Conservation (phyloP, 768 basidiomycete genomes). For the Russula abietina region DNA sequence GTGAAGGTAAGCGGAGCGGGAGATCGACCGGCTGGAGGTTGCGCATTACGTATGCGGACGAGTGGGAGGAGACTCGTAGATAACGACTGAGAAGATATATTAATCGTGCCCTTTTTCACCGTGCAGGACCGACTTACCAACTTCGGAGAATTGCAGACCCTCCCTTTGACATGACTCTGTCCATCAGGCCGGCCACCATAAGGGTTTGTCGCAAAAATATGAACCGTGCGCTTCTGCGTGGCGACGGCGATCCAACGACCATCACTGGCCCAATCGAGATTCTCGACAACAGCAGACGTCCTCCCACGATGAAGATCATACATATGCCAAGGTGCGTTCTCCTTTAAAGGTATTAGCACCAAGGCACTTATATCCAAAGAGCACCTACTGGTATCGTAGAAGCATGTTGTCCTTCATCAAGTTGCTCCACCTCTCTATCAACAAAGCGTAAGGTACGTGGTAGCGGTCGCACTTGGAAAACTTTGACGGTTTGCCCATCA, state of each 20-base stretch:
- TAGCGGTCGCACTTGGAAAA: slow-evolving; percentile 41
- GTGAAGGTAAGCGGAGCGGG: too few species aligned
- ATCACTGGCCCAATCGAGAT: slow-evolving; percentile 47
- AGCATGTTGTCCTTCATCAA: neutral
- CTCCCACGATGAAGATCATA: slow-evolving; percentile 69
- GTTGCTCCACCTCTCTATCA: neutral
- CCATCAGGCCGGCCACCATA: slow-evolving; percentile 65
- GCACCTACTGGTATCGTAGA: neutral
- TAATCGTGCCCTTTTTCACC: neutral
- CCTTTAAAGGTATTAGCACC: slow-evolving; percentile 1
- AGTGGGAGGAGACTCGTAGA: slow-evolving; percentile 52
- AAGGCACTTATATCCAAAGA: neutral
- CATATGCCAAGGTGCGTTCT: slow-evolving; percentile 43
- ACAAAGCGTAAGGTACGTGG: slow-evolving; percentile 24
- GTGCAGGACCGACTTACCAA: slow-evolving; percentile 36
- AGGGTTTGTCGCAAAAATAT: slow-evolving; percentile 72
- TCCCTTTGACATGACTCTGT: slow-evolving; percentile 52
- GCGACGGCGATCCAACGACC: slow-evolving; percentile 65
- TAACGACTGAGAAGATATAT: slow-evolving; percentile 39
- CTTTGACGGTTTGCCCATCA: slow-evolving; percentile 50
- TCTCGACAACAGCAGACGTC: slow-evolving; percentile 59
- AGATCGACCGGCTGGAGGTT: too few species aligned
- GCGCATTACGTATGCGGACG: too few species aligned
- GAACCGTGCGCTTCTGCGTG: slow-evolving; percentile 58
- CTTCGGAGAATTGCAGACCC: slow-evolving; percentile 48